phyloP scores from a whole-genome alignment of 371 early-diverging fungal genomes.

The Zychaea mexicana region DNA sequence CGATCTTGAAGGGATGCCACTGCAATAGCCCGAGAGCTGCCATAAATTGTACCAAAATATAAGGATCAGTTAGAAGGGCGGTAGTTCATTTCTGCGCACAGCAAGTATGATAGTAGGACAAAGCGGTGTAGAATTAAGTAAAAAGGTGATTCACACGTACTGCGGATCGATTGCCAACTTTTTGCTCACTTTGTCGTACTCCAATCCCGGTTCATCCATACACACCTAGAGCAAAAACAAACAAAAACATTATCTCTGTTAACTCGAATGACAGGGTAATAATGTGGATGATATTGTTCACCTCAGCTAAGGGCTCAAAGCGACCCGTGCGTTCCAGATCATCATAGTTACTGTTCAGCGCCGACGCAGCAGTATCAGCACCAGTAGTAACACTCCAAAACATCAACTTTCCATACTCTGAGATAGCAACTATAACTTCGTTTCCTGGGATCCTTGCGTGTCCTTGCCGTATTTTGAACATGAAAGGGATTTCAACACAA shows the following conservation, averaged over 20 bases:
- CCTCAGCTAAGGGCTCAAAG: constrained; percentile 38
- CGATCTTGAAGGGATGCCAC: constrained; percentile 41
- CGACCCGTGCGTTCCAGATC: constrained; percentile 18
- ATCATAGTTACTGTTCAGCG: not conserved
- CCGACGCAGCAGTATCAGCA: constrained; percentile 3
- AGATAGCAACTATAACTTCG: constrained; percentile 36
- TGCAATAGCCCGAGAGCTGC: constrained; percentile 43
- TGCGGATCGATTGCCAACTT: constrained; percentile 44
- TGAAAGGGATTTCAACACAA: constrained; percentile 9
- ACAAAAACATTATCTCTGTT: too few species aligned
- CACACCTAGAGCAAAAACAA: too few species aligned
- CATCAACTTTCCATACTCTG: constrained; percentile 45
- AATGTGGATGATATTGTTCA: too few species aligned
- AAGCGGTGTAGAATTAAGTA: too few species aligned
- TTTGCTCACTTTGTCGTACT: constrained; percentile 34
- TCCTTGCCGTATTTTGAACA: constrained; percentile 13
- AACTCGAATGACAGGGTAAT: too few species aligned
- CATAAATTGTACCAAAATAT: too few species aligned
- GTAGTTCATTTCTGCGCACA: too few species aligned
- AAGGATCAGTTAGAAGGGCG: too few species aligned
- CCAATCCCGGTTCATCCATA: constrained; percentile 38
- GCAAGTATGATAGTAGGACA: too few species aligned
- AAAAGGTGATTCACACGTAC: constrained; percentile 16
- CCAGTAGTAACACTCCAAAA: constrained; percentile 28
- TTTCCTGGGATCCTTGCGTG: constrained; percentile 31